These are phyloP conservation scores for Schoenoplectus triqueter DNA, from an alignment of 202 grass and related monocot genomes.

Conservation along the genomic window DNA sequence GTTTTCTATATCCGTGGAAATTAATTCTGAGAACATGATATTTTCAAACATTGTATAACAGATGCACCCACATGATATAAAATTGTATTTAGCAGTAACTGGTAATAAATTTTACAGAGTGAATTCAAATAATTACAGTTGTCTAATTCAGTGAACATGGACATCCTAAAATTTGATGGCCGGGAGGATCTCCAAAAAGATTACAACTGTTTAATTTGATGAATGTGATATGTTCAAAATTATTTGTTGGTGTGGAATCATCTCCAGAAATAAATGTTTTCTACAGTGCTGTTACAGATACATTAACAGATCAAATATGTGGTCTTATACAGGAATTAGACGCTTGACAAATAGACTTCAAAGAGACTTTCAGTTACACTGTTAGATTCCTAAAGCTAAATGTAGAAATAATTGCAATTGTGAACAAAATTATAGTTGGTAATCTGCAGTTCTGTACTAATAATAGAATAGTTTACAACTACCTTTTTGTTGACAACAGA, in stretches of 20 bases:
- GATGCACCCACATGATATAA: background rate
- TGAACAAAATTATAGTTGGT: background rate
- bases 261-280: background rate
- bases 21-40: background rate
- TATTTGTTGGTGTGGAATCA: background rate
- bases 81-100: background rate
- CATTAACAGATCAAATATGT: background rate
- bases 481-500: background rate
- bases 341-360: background rate
- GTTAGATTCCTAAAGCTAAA: background rate
- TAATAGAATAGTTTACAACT: conserved; percentile 30
- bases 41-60: background rate
- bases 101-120: background rate
- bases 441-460: background rate
- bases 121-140: conserved; percentile 20
- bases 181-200: background rate
- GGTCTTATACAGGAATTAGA: background rate
- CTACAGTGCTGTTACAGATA: background rate
- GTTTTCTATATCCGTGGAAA: background rate
- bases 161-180: background rate
- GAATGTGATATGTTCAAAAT: background rate
- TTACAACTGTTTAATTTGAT: background rate
- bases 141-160: conserved; percentile 4
- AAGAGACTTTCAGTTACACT: background rate
- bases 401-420: background rate